Evolutionary conservation across 306 rosid genomes (phyloP), one percentile per base, ranked within the genome.

Genomic region (Coriaria nepalensis): DNA sequence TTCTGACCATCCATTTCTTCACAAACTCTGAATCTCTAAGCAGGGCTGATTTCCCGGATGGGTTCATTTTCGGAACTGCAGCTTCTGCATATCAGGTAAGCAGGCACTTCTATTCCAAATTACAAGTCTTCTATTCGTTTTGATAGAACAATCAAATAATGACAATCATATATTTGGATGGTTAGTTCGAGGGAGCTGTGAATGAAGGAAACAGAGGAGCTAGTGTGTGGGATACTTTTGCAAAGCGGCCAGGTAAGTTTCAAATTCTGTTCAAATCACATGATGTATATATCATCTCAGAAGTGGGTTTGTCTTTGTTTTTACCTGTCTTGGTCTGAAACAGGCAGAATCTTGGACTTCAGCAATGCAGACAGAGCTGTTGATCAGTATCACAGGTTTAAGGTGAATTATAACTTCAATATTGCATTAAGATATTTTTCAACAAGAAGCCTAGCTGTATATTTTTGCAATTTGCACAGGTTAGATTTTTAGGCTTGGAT

Each of bases 11-110:
- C 10, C 69, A 47, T 12, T 52, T 73, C 52, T 62, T 69, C 39
- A 32, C 33, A 53, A 47, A 37, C 41, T 53, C 63, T 43, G 80
- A 87, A 59, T 72, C 94, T 61, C 54, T 87, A 9, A 68, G 76
- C 73, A 78, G 94, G 61, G 65, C 44, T 63, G 86, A 87, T 64
- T 87, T 87, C 71, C 96, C 96, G 50, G 53, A 80, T 4, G 93
- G 86, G 44, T 87, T 87, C 47, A 14, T 81, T 35, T 87, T 87
- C 63, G 94, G 96, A 68, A 87, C 94, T 49, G 96, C 96, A 69
- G 81, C 96, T 56, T 87, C 96, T 33, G 96, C 96, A 49, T 67
- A 69, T 67, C 96, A 87, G 96, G 96, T 87, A 80, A 43, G 37
- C 35, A 8, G 35, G 58, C 7, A 29, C n/a, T 29, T 40, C 12